A percentile compares a stretch with the other conserved stretches of the same genome.
phyloP scores from a whole-genome alignment of 2,329 filamentous ascomycete genomes.

The Pseudomassariella vexata region DNA sequence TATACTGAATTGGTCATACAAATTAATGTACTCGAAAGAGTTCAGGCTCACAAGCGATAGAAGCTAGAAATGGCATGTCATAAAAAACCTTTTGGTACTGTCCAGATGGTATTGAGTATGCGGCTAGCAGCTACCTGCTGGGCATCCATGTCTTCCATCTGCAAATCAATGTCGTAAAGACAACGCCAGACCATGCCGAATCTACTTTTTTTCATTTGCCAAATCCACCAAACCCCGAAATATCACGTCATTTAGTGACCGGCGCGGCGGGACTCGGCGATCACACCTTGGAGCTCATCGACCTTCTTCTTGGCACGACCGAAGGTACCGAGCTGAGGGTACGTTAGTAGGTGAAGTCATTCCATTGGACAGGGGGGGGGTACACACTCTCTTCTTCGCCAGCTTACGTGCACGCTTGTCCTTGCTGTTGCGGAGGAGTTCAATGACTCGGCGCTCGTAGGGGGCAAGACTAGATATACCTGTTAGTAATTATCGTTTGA shows the following conservation, averaged over 20 bases:
- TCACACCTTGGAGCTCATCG: conserved; percentile 96
- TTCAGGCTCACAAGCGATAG: neutral
- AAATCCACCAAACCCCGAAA: conserved; percentile 1
- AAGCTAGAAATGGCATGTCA: conserved; percentile 4
- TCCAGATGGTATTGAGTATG: conserved; percentile 4
- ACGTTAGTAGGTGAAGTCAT: conserved; percentile 14
- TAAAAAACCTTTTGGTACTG: conserved; percentile 1
- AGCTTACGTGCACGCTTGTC: conserved; percentile 99
- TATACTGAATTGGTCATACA: too few species aligned
- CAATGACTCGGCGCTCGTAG: conserved; percentile 98
- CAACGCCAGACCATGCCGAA: conserved; percentile 5
- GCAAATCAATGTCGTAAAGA: neutral
- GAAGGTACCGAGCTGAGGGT: conserved; percentile 84
- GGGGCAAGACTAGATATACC: conserved; percentile 85
- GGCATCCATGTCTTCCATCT: conserved; percentile 2
- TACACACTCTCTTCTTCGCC: conserved; percentile 93
- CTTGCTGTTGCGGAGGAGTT: conserved; percentile 98
- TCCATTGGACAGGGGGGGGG: conserved; percentile 1
- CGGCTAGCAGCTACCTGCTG: conserved; percentile 1
- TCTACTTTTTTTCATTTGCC: neutral
- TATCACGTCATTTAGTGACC: conserved; percentile 44
- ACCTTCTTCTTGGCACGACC: conserved; percentile 99
- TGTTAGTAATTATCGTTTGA: too few species aligned
- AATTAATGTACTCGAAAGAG: neutral
- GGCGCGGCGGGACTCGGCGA: conserved; percentile 81